A percentile compares a stretch with the other conserved stretches of the same genome.
Evolutionary conservation across 495 filamentous ascomycete genomes (phyloP).

Genomic region (Penicillium fimorum): DNA sequence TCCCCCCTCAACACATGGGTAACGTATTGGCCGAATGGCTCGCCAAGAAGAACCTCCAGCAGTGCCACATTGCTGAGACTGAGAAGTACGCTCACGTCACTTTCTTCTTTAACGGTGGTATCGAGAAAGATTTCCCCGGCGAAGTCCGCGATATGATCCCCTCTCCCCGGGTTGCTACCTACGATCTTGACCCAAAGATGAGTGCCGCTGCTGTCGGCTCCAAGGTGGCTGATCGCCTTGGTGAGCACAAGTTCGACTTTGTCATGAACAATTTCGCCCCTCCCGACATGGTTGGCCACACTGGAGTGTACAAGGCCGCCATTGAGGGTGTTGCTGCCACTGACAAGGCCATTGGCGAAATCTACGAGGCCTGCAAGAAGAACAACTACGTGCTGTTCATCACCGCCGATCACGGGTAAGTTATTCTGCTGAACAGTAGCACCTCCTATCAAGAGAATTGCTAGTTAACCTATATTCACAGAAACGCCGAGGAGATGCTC

Average conservation of each 20-base stretch:
- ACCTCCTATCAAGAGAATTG: not conserved
- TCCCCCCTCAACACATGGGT: slow-evolving; percentile 91
- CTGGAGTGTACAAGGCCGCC: slow-evolving; percentile 95
- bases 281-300: slow-evolving; percentile 99
- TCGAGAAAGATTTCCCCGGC: slow-evolving; percentile 92
- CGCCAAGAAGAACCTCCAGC: slow-evolving; percentile 78
- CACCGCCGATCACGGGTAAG: slow-evolving; percentile 88
- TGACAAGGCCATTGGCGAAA: slow-evolving; percentile 87
- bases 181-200: slow-evolving; percentile 97
- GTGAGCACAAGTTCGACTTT: slow-evolving; percentile 80
- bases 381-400: slow-evolving; percentile 89
- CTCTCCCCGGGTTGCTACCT: slow-evolving; percentile 82
- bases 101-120: slow-evolving; percentile 99
- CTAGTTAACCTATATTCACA: slow-evolving; percentile 23
- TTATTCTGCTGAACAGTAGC: slow-evolving; percentile 7
- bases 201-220: slow-evolving; percentile 83
- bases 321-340: slow-evolving; percentile 81
- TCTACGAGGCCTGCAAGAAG: slow-evolving; percentile 91
- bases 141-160: slow-evolving; percentile 80
- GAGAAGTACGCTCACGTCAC: slow-evolving; percentile 99
- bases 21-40: slow-evolving; percentile 97
- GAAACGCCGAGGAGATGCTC: slow-evolving; percentile 98
- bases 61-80: slow-evolving; percentile 96
- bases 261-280: slow-evolving; percentile 99
- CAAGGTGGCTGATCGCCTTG: slow-evolving; percentile 80